A percentile compares a stretch with the other conserved stretches of the same genome.
phyloP scores from a whole-genome alignment of 208 protist species.

The Paratrypanosoma confusum region DNA sequence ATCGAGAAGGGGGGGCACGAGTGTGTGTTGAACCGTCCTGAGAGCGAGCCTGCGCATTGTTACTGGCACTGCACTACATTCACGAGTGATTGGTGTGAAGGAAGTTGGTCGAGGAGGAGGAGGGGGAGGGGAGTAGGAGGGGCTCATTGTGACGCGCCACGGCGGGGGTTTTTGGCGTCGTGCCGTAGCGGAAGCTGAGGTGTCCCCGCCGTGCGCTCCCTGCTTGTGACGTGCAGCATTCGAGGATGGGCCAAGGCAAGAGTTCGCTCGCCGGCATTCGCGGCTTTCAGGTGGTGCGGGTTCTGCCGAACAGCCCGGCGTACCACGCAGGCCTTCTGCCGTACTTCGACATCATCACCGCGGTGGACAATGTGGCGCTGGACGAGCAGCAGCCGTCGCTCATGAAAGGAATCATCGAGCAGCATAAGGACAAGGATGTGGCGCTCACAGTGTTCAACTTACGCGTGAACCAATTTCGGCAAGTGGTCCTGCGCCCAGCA shows the following conservation, averaged over 20 bases:
- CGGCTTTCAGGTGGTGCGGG: conserved; percentile 69
- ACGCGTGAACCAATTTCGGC: conserved; percentile 30
- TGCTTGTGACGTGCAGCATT: too few relatives aligned
- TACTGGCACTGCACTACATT: too few relatives aligned
- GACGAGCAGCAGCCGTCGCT: conserved; percentile 6
- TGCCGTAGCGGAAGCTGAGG: too few relatives aligned
- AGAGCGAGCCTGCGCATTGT: too few relatives aligned
- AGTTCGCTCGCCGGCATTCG: conserved; percentile 14
- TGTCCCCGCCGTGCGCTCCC: too few relatives aligned
- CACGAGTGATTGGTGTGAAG: too few relatives aligned
- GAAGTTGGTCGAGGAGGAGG: too few relatives aligned
- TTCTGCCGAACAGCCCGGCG: conserved; percentile 66
- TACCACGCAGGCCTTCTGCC: conserved; percentile 62
- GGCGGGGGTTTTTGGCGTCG: too few relatives aligned
- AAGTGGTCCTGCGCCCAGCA: conserved; percentile 32
- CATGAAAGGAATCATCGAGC: conserved; percentile 34
- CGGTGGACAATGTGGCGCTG: conserved; percentile 34
- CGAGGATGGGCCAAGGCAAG: conserved; percentile 1
- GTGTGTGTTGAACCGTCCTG: too few relatives aligned
- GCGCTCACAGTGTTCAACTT: conserved; percentile 67
- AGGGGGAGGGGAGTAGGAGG: too few relatives aligned
- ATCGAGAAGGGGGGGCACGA: too few relatives aligned
- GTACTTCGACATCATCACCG: conserved; percentile 83
- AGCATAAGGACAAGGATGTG: conserved; percentile 22
- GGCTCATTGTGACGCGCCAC: too few relatives aligned